These are phyloP conservation scores for Corinectria fuckeliana DNA, from an alignment of 2,329 filamentous ascomycete genomes.

Conservation along the genomic window DNA sequence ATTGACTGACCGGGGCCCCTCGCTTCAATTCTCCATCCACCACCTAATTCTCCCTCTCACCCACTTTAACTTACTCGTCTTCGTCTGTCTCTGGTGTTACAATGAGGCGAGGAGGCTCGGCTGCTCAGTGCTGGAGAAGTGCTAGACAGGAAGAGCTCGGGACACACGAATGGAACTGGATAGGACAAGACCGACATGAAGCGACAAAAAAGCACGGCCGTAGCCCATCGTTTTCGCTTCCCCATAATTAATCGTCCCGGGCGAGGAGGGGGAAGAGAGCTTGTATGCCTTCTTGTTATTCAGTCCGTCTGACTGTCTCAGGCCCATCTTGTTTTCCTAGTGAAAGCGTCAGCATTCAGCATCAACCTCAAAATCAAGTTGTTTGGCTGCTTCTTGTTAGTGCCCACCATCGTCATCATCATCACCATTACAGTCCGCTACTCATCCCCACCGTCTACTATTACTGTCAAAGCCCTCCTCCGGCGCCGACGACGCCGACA, in stretches of 20 bases:
- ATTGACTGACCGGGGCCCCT: background rate
- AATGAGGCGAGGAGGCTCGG: background rate
- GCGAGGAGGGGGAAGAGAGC: no score
- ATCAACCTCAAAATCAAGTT: background rate
- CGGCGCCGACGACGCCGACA: background rate
- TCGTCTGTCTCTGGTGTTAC: background rate
- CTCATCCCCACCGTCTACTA: background rate
- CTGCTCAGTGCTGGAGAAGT: background rate
- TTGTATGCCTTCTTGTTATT: conserved; percentile 1
- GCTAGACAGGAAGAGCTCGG: conserved; percentile 3
- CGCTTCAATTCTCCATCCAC: background rate
- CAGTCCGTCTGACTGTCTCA: background rate
- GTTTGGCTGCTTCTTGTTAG: background rate
- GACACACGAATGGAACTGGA: background rate
- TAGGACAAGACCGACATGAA: background rate
- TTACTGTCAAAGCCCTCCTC: no score
- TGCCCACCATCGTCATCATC: background rate
- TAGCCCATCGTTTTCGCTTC: background rate
- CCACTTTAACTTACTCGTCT: background rate
- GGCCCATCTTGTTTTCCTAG: background rate
- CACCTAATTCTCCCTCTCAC: background rate
- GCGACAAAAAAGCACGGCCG: background rate
- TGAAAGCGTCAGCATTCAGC: background rate
- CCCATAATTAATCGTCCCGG: background rate
- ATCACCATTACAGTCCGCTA: background rate